A percentile compares a stretch with the other conserved stretches of the same genome.
phyloP scores from a whole-genome alignment of 2,329 filamentous ascomycete species.

The Shiraia sp. region DNA sequence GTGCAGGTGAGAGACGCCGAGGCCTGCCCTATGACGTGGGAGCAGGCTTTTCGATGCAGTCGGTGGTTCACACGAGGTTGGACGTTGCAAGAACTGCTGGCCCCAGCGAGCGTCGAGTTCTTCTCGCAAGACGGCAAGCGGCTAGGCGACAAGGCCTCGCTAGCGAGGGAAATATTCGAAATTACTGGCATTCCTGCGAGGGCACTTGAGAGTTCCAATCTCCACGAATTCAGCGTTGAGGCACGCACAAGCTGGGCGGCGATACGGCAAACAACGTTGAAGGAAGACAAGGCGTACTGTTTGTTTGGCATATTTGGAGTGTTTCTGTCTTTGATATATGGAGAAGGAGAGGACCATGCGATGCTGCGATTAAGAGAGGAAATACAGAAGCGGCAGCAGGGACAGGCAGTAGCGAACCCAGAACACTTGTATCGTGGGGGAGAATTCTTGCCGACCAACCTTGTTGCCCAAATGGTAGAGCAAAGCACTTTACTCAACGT shows the following conservation, averaged over 20 bases:
- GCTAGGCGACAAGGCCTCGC: slow-evolving; percentile 5
- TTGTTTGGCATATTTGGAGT: slow-evolving; percentile 13
- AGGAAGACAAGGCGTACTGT: slow-evolving; percentile 13
- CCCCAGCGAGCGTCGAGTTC: slow-evolving; percentile 7
- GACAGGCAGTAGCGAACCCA: no score
- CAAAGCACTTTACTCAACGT: no score
- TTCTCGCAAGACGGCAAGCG: slow-evolving; percentile 1
- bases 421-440: no score
- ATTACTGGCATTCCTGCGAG: slow-evolving; percentile 3
- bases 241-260: slow-evolving; percentile 18
- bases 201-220: neutral
- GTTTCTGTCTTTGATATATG: slow-evolving; percentile 7
- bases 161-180: slow-evolving; percentile 1
- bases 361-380: slow-evolving; percentile 7
- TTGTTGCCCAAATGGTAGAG: no score
- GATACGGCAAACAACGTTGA: slow-evolving; percentile 16
- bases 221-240: slow-evolving; percentile 8
- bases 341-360: slow-evolving; percentile 10
- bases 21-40: no score
- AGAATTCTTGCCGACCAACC: no score
- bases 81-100: slow-evolving; percentile 15
- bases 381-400: no score
- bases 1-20: neutral
- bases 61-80: slow-evolving; percentile 18
- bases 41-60: slow-evolving; percentile 1